A percentile compares a stretch with the other conserved stretches of the same genome.
Conservation (phyloP, 1,139 yeast species). For the Protomyces arabidopsidicola region DNA sequence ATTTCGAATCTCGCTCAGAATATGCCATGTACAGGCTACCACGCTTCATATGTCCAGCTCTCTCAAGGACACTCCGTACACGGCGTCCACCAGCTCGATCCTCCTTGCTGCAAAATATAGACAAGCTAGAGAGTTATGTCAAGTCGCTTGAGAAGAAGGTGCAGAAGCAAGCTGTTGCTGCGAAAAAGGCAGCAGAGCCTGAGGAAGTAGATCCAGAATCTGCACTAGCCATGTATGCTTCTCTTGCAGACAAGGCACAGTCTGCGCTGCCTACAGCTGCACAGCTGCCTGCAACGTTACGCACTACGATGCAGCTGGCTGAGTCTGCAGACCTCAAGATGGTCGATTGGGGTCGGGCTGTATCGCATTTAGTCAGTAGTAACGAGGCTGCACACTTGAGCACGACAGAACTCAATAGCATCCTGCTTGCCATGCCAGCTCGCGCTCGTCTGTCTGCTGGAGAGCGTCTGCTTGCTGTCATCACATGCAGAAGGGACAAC, state of each 20-base stretch:
- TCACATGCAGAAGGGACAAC: conserved; percentile 5
- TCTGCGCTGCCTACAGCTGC: not conserved
- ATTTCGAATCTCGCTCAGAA: too few relatives aligned
- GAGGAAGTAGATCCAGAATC: not conserved
- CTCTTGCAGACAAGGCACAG: not conserved
- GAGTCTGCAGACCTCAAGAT: not conserved
- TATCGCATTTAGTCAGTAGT: not conserved
- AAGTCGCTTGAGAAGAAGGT: conserved; percentile 13
- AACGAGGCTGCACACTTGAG: not conserved
- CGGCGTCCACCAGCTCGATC: not conserved
- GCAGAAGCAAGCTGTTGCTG: not conserved
- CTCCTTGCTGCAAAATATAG: conserved; percentile 14
- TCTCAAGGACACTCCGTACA: not conserved
- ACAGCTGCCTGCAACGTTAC: not conserved
- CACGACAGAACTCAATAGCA: conserved; percentile 6
- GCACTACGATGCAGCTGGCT: not conserved
- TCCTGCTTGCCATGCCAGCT: conserved; percentile 19
- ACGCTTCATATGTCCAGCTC: conserved; percentile 13
- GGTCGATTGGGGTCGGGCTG: conserved; percentile 4
- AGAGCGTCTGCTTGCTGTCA: not conserved
- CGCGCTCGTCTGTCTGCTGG: not conserved
- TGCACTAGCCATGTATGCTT: conserved; percentile 5
- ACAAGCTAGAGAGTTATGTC: conserved; percentile 20
- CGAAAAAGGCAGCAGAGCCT: not conserved
- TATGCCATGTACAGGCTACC: conserved; percentile 6